These are phyloP conservation scores for Plasmopara muralis DNA, from an alignment of 352 stramenopile genomes.

Conservation along the genomic window DNA sequence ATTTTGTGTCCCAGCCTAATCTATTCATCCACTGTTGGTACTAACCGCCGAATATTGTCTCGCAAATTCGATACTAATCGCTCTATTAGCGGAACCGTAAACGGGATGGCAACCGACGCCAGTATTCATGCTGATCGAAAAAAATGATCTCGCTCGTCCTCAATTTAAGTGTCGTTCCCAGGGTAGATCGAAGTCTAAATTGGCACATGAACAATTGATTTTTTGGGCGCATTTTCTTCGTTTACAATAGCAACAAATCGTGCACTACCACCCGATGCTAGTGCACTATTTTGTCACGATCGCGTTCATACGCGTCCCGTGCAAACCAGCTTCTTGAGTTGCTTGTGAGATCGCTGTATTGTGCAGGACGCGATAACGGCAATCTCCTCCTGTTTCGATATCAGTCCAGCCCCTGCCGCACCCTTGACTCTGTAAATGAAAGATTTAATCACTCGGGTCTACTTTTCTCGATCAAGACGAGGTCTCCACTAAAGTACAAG, in stretches of 20 bases:
- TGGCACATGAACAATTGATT: slow-evolving; percentile 85
- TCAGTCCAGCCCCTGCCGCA: slow-evolving; percentile 60
- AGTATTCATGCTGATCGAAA: slow-evolving; percentile 41
- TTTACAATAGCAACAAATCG: slow-evolving; percentile 68
- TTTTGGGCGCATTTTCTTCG: slow-evolving; percentile 52
- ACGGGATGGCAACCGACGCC: slow-evolving; percentile 21
- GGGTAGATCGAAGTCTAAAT: slow-evolving; percentile 57
- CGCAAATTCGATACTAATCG: slow-evolving; percentile 40
- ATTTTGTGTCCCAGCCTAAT: slow-evolving; percentile 22
- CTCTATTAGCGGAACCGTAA: slow-evolving; percentile 36
- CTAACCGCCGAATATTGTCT: slow-evolving; percentile 36
- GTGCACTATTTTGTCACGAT: slow-evolving; percentile 88
- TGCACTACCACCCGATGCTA: slow-evolving; percentile 62
- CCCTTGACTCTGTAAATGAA: slow-evolving; percentile 64
- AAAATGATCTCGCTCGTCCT: slow-evolving; percentile 50
- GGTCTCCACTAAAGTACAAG: slow-evolving; percentile 66
- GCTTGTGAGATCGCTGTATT: slow-evolving; percentile 78
- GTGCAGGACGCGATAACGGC: slow-evolving; percentile 85
- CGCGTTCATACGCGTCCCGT: slow-evolving; percentile 67
- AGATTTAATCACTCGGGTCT: slow-evolving; percentile 59
- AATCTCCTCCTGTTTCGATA: slow-evolving; percentile 69
- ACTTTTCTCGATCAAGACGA: slow-evolving; percentile 66
- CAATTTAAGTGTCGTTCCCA: slow-evolving; percentile 51
- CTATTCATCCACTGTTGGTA: slow-evolving; percentile 37
- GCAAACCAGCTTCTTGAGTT: slow-evolving; percentile 55